These are phyloP conservation scores for Symmetrospora coprosmae DNA, from an alignment of 768 basidiomycete species.

Conservation along the genomic window DNA sequence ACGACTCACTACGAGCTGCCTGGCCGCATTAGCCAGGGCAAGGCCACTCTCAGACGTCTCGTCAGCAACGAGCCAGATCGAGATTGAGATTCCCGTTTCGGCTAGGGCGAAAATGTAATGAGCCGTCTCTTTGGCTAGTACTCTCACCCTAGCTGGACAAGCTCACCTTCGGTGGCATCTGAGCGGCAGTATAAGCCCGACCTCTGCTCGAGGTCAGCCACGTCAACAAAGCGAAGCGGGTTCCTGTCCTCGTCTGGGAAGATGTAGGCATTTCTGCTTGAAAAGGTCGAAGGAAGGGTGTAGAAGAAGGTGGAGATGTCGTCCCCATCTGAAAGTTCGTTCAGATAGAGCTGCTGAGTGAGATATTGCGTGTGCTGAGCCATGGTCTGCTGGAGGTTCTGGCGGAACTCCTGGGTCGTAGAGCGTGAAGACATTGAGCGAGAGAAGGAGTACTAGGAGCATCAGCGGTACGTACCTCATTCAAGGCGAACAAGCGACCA, in stretches of 20 bases:
- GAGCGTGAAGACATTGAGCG: too few relatives aligned
- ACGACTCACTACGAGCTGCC: too few relatives aligned
- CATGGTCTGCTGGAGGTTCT: slow-evolving; percentile 49
- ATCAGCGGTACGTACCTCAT: slow-evolving; percentile 46
- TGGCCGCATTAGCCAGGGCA: too few relatives aligned
- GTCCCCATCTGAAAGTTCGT: slow-evolving; percentile 17
- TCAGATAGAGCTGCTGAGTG: slow-evolving; percentile 26
- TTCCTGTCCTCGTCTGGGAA: slow-evolving; percentile 45
- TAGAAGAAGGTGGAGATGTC: slow-evolving; percentile 69
- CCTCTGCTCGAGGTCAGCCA: slow-evolving; percentile 43
- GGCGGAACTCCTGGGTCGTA: slow-evolving; percentile 48
- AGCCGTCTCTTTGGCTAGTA: slow-evolving; percentile 24
- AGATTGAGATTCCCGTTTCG: too few relatives aligned
- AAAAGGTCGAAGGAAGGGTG: slow-evolving; percentile 59
- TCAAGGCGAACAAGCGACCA: slow-evolving; percentile 59
- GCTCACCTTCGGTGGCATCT: too few relatives aligned
- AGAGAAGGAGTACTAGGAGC: not conserved
- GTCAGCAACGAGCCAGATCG: not conserved
- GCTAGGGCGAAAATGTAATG: too few relatives aligned
- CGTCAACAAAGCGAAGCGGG: slow-evolving; percentile 45
- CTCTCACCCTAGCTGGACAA: not conserved
- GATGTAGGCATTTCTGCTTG: slow-evolving; percentile 62
- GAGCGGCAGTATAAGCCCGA: not conserved
- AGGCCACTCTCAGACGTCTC: too few relatives aligned
- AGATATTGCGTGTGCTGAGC: slow-evolving; percentile 10